Evolutionary conservation across 371 early-diverging fungal species (phyloP), one percentile per base, ranked within the genome.

Genomic region (Rhizopus arrhizus): DNA sequence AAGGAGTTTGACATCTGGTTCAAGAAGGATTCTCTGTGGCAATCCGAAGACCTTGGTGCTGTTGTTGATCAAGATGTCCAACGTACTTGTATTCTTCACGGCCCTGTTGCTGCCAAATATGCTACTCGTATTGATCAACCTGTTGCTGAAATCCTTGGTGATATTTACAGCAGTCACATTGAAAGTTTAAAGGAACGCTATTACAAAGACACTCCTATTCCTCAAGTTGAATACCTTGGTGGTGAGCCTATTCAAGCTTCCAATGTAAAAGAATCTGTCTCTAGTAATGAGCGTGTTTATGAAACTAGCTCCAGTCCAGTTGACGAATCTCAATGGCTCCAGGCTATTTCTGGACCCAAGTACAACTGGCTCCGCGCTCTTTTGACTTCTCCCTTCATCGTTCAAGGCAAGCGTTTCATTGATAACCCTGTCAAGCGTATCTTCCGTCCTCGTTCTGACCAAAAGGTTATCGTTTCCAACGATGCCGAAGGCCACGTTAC

Each of bases 1-100:
- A 92, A 91, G 80, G 90, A 92, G 71, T 94, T 97, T 73, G 94
- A 94, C 71, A 82, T 88, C 50, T 92, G 95, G 94, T 89, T 95
- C 83, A 95, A 96, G 87, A 97, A 97, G 88, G 97, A 97, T 74
- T 92, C 93, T 34, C 81, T 96, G 55, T 96, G 97, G 96, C 97
- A 97, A 77, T 84, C 92, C 7, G 97, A 97, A 77, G 92, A 95
- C 62, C 74, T 96, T 12, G 89, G 89, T 50, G 95, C 97, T 33
- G 91, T 97, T 49, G 91, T 91, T 2, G 95, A 83, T 62, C 90
- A 92, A 72, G 97, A 97, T 74, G 90, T 92, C 22, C 88, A 88
- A 61, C 87, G 97, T 68, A 92, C 92, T n/a, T 92, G 92, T 76
- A 95, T 97, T 64, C 82, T 96, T 54, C 97, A 97, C 68, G 97